These are phyloP conservation scores for Paradendryphiella salina DNA, from an alignment of 2,329 filamentous ascomycete genomes.

Conservation along the genomic window DNA sequence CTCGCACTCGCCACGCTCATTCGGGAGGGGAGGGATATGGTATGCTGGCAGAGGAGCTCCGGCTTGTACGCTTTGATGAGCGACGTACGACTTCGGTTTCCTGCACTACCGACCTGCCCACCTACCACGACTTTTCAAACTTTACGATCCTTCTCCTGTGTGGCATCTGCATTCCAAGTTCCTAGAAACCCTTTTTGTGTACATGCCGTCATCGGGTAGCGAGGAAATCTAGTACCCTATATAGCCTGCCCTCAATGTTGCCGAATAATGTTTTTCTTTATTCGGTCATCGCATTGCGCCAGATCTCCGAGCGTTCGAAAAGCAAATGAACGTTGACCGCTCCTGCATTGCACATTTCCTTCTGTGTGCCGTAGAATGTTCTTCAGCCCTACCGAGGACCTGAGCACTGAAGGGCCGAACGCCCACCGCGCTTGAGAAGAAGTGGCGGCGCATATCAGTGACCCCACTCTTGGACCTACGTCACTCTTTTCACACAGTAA, in stretches of 20 bases:
- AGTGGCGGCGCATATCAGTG: slow-evolving; percentile 14
- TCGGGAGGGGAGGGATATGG: neutral
- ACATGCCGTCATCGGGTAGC: slow-evolving; percentile 17
- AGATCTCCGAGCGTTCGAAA: slow-evolving; percentile 3
- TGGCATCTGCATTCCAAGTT: slow-evolving; percentile 5
- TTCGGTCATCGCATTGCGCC: slow-evolving; percentile 1
- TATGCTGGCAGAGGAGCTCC: neutral
- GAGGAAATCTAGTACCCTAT: slow-evolving; percentile 6
- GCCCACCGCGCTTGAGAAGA: slow-evolving; percentile 3
- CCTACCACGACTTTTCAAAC: neutral
- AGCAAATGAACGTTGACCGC: neutral
- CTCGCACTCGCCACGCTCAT: slow-evolving; percentile 16
- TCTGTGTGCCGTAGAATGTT: slow-evolving; percentile 12
- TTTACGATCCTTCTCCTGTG: slow-evolving; percentile 11
- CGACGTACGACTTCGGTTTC: slow-evolving; percentile 4
- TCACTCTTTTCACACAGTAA: slow-evolving; percentile 10
- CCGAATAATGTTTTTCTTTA: neutral
- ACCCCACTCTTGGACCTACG: slow-evolving; percentile 19
- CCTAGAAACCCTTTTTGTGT: slow-evolving; percentile 9
- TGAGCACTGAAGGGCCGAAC: slow-evolving; percentile 13
- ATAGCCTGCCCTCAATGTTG: slow-evolving; percentile 12
- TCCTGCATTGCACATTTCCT: neutral
- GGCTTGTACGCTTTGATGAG: slow-evolving; percentile 4
- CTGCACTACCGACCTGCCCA: slow-evolving; percentile 1
- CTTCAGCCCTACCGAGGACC: slow-evolving; percentile 20